A percentile compares a stretch with the other conserved stretches of the same genome.
These are phyloP conservation scores for Neurospora discreta DNA, from an alignment of 495 filamentous ascomycete species.

Conservation along the genomic window DNA sequence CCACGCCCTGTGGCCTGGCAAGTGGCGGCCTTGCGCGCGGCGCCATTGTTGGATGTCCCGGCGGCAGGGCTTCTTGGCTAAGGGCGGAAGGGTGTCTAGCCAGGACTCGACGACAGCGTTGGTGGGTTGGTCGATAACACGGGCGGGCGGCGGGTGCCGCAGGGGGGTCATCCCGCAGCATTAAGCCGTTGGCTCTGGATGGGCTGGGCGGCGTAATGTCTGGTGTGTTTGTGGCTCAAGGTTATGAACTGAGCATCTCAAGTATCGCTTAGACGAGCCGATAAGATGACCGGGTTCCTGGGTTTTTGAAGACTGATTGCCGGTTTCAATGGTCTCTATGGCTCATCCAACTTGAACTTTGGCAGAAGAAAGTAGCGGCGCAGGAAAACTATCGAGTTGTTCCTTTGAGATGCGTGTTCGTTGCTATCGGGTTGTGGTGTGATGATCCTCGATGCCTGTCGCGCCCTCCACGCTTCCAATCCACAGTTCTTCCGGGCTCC, in stretches of 20 bases:
- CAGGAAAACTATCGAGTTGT: neutral
- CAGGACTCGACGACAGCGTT: slow-evolving; percentile 15
- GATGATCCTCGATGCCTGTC: neutral
- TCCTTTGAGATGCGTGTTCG: neutral
- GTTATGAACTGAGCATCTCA: neutral
- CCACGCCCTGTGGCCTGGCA: neutral
- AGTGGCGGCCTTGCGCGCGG: neutral
- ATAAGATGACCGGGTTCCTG: neutral
- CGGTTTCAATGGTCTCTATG: neutral
- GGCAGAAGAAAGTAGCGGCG: neutral
- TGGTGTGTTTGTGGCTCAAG: neutral
- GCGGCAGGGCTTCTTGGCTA: slow-evolving; percentile 8
- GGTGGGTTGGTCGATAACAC: neutral
- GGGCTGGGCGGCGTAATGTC: neutral
- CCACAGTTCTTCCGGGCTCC: neutral
- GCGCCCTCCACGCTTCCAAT: neutral
- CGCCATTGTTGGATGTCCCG: slow-evolving; percentile 9
- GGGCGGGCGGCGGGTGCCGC: neutral
- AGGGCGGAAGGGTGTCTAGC: slow-evolving; percentile 14
- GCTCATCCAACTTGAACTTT: neutral
- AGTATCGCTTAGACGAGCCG: neutral
- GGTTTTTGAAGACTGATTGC: neutral
- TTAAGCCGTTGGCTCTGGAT: neutral
- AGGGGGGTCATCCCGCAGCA: neutral
- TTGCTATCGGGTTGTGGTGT: neutral